Base-by-base conservation (phyloP, 2,329 filamentous ascomycete species). In the Paradendryphiella salina region DNA sequence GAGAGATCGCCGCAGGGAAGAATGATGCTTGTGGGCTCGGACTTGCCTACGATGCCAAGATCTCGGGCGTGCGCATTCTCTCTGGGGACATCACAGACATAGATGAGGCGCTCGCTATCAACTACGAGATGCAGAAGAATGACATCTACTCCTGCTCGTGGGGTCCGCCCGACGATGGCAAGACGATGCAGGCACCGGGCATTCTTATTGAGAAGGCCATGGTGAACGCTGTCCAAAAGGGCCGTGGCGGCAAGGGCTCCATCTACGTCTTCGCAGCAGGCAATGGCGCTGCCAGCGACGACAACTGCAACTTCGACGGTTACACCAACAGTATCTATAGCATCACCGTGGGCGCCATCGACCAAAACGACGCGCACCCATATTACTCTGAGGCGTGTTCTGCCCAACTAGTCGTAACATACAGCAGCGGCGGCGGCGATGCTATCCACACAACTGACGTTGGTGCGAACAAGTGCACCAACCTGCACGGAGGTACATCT, bases 281-380 rank as follows among this genome's bases (percentile, higher is more conserved):
- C 52, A 99, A 99, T 68, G 94, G 94, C 50, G 95, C 93, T 8
- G 79, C 80, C 3, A 84, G 79, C 58, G 92, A 89, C 38, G 94
- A 99, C 73, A 97, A 99, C 75, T 99, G 94, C 81, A 99, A 99
- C 73, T 99, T 99, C 71, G 94, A 99, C 70, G 94, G 94, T 32
- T 99, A 99, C 75, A 99, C 94, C 52, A 99, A 99, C 78, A 96
- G 92, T 70, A 99, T 99, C 64, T 99, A 97, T 80, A 96, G 91
- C 72, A 94, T 99, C 64, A 96, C 92, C 0, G 91, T 99, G 14
- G 94, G 94, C 31, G 93, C 93, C 28, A 87, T 99, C 56, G 92
- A 96, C 71, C 82, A 90, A 52, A 85, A 88, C 60, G 92, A 93
- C 32, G 75, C 83, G n/a, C 93, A 97, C 69, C 92, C 94, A 0